Evolutionary conservation across 2,329 filamentous ascomycete species (phyloP), one percentile per base, ranked within the genome.

Genomic region (Phyllosticta ampelicida): DNA sequence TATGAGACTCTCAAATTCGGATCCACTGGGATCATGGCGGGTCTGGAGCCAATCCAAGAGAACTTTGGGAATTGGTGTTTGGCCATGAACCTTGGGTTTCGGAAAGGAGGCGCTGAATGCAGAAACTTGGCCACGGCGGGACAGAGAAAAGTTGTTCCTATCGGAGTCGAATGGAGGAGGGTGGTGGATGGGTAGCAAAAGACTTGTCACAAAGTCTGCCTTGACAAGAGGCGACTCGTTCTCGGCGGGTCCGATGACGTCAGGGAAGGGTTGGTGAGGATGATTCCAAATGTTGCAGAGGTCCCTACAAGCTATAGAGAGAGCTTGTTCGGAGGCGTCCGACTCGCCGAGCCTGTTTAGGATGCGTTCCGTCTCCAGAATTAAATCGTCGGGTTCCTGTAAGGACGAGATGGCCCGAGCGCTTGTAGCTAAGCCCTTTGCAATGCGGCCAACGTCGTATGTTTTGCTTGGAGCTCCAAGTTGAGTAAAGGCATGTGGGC

Each of bases 31-130:
- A 62, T 87, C 84, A 67, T 96, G 89, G 66, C 89, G 82, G 16
- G 79, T 78, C 57, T 88, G 80, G 62, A 95, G 78, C 92, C 92
- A 97, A 65, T 88, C 81, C 61, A 96, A 84, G 13, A 97, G 75
- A 16, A 90, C 80, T 66, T 86, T 85, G 0, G 92, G 89, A 18
- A 95, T 76, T 0, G 88, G 80, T 1, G 67, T 68, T 54, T 65
- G 69, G 30, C 56, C 49, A 61, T 55, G 54, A 9, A 26, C 29
- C 10, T 56, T 56, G 2, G 56, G 55, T 13, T 53, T 57, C 65
- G 64, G 44, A 28, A 55, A 58, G 51, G 58, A 55, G 62, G 67
- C 13, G 64, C 56, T 50, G 67, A 63, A 10, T 65, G 64, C 36
- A 68, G 65, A 8, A 66, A 67, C 3, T 66, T 63, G 23, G 62